A percentile compares a stretch with the other conserved stretches of the same genome.
Evolutionary conservation across 129 eudicot species (phyloP).

Genomic region (Deinandra increscens): DNA sequence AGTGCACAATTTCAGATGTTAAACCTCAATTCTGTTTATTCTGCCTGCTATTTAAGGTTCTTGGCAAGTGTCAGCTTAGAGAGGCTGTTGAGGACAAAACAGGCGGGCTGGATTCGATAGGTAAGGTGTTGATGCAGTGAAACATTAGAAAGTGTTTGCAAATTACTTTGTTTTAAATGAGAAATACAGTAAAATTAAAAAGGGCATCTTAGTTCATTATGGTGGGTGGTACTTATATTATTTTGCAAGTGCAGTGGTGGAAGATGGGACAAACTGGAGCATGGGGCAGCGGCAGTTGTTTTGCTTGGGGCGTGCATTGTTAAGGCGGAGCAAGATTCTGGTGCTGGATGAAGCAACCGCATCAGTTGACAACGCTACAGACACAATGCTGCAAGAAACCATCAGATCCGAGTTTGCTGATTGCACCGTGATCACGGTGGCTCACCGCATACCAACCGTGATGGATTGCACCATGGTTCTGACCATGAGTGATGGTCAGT

Average conservation of each 20-base stretch:
- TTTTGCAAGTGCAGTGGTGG: slow-evolving; percentile 51
- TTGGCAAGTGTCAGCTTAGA: slow-evolving; percentile 54
- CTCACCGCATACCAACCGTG: slow-evolving; percentile 95
- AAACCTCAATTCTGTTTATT: neutral
- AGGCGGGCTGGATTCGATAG: slow-evolving; percentile 46
- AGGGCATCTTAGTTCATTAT: neutral
- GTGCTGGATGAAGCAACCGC: slow-evolving; percentile 98
- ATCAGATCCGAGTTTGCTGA: slow-evolving; percentile 82
- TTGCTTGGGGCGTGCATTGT: slow-evolving; percentile 86
- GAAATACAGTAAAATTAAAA: neutral
- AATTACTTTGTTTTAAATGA: neutral
- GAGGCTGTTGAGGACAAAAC: slow-evolving; percentile 49
- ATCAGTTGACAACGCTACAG: slow-evolving; percentile 84
- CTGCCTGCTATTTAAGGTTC: slow-evolving; percentile 35
- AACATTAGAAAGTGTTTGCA: neutral
- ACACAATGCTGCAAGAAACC: slow-evolving; percentile 73
- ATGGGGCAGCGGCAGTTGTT: slow-evolving; percentile 93
- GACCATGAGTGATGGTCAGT: slow-evolving; percentile 76
- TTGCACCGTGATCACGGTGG: slow-evolving; percentile 89
- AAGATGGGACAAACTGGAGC: slow-evolving; percentile 97
- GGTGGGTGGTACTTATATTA: slow-evolving; percentile 1
- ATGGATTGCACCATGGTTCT: slow-evolving; percentile 92
- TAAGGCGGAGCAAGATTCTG: slow-evolving; percentile 77
- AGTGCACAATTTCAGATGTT: neutral
- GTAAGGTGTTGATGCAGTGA: slow-evolving; percentile 28